Conservation (phyloP, 1,284 basidiomycete species). For the Neolentinus lepideus region DNA sequence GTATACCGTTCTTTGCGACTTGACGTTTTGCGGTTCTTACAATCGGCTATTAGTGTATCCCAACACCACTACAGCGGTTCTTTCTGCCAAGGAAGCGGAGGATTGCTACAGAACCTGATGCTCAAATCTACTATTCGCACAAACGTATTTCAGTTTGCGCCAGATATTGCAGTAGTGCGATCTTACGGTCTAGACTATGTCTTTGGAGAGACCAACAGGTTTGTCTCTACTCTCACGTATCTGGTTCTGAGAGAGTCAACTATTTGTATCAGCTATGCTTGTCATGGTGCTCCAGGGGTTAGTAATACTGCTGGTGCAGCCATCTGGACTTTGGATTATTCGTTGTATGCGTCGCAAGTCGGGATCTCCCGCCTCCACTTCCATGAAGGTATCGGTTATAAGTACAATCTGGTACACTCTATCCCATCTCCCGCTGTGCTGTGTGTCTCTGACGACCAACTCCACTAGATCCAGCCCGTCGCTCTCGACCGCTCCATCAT, state of each 20-base stretch:
- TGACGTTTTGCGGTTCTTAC: too few relatives aligned
- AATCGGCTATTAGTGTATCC: not conserved
- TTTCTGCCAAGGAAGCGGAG: conserved; percentile 1
- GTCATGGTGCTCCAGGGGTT: conserved; percentile 56
- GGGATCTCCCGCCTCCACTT: conserved; percentile 30
- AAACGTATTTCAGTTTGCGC: conserved; percentile 42
- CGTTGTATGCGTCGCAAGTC: conserved; percentile 36
- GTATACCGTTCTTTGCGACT: conserved; percentile 1
- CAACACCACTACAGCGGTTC: conserved; percentile 7
- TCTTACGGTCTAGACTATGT: conserved; percentile 46
- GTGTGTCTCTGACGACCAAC: not conserved
- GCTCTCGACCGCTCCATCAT: conserved; percentile 43
- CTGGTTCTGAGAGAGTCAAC: not conserved
- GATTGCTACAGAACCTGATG: conserved; percentile 4
- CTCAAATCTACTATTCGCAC: conserved; percentile 36
- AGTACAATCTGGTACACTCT: conserved; percentile 32
- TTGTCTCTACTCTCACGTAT: conserved; percentile 1
- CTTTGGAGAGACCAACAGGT: conserved; percentile 29
- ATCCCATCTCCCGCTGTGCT: not conserved
- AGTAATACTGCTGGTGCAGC: conserved; percentile 66
- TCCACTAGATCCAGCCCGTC: conserved; percentile 43
- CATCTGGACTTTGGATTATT: conserved; percentile 63
- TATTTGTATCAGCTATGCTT: conserved; percentile 18
- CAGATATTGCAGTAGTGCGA: conserved; percentile 42
- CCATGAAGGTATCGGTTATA: conserved; percentile 37